Conservation (phyloP, 371 early-diverging fungal genomes). For the Mucor saturninus region DNA sequence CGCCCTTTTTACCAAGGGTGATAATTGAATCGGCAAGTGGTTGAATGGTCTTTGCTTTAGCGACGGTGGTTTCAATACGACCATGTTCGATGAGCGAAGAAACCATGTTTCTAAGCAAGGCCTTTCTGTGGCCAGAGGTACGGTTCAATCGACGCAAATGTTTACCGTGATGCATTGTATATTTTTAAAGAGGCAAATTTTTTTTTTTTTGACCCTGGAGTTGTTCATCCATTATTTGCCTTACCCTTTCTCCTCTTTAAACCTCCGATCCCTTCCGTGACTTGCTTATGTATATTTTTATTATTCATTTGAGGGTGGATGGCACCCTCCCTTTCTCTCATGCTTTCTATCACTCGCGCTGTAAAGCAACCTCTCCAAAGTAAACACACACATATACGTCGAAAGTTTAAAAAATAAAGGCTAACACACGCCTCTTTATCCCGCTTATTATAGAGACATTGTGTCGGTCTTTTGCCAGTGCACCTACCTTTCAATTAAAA, state of each 20-base stretch:
- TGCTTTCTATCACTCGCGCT: neutral
- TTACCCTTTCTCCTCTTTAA: neutral
- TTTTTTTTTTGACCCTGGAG: constrained; percentile 11
- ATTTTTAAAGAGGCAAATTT: constrained; percentile 10
- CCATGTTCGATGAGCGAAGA: constrained; percentile 90
- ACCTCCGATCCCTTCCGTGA: neutral
- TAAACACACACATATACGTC: neutral
- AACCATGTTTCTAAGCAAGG: constrained; percentile 85
- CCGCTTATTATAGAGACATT: neutral
- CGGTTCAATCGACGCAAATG: constrained; percentile 73
- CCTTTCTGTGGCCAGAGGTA: constrained; percentile 76
- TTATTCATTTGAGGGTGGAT: neutral
- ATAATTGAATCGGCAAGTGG: constrained; percentile 88
- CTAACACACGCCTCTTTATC: neutral
- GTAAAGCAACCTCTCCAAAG: neutral
- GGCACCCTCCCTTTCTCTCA: neutral
- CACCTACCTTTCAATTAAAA: constrained; percentile 21
- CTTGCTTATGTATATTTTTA: neutral
- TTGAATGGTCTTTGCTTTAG: constrained; percentile 93
- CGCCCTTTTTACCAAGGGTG: constrained; percentile 77
- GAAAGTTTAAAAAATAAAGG: neutral
- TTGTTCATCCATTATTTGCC: neutral
- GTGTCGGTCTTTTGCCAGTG: constrained; percentile 20
- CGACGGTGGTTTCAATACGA: constrained; percentile 91
- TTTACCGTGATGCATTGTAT: constrained; percentile 75